Evolutionary conservation across 495 filamentous ascomycete species (phyloP), one percentile per base, ranked within the genome.

Genomic region (Schizothecium vesticola): DNA sequence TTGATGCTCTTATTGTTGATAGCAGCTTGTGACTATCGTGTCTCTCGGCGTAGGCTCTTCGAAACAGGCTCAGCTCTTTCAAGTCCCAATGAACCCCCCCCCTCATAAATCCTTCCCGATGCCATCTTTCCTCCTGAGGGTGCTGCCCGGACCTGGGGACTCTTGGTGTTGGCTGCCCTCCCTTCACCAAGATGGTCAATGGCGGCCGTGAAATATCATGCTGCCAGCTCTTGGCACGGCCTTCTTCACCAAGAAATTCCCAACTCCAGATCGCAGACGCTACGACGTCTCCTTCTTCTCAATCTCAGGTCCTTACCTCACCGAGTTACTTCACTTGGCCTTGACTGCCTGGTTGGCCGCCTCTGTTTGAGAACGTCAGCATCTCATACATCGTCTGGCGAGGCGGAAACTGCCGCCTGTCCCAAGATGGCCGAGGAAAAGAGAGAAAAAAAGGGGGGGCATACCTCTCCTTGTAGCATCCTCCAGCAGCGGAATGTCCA

Each of bases 381-480:
- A 21, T 29, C n/a, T 16, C 29, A 21, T 31, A 33, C 31, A 33
- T n/a, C 1, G 16, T n/a, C 19, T 51, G 36, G 3, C 16, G 11
- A 13, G 1, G 12, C 31, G 12, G 31, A 51, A n/a, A 16, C 36
- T 19, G 2, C 16, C 19, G 6, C 36, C 57, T 13, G 16, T 26
- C 57, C 6, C 24, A 12, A 11, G 25, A 29, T 24, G n/a, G 23
- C 7, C 8, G 6, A 28, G 10, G 12, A n/a, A 31, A 23, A 33
- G 19, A 10, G 33, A 7, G 13, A 36, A 19, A 21, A 16, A 26
- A 58, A 16, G 55, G 2, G 6, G 24, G 13, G 11, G 83, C 87
- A 71, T 73, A 96, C 93, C 95, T 88, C 94, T 89, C 79, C 94
- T 87, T 63, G 94, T 97, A 24, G 94, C 94, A 87, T 99, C 95